These are phyloP conservation scores for Prunus dulcis DNA, from an alignment of 306 rosid species.

Conservation along the genomic window DNA sequence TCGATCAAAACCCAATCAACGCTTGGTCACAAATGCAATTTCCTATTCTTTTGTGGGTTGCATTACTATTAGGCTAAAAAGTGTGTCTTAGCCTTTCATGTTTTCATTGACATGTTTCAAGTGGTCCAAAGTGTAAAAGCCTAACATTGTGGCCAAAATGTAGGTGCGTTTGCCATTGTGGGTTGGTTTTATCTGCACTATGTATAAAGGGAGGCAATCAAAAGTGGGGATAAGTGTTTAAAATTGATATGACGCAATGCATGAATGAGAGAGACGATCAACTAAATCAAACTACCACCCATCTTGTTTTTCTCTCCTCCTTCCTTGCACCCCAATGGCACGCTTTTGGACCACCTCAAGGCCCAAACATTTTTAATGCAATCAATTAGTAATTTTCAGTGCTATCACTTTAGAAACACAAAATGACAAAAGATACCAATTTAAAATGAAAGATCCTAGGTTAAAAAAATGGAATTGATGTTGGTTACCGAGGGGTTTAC, in stretches of 20 bases:
- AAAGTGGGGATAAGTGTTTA: neutral
- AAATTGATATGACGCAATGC: neutral
- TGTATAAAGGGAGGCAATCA: neutral
- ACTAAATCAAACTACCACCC: neutral
- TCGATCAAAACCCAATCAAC: too few relatives aligned
- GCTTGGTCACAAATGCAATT: too few relatives aligned
- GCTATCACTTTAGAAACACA: neutral
- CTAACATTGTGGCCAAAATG: constrained; percentile 23
- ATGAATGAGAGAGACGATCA: neutral
- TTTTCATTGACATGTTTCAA: constrained; percentile 7
- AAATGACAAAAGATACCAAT: neutral
- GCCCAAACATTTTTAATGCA: neutral
- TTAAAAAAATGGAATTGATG: too few relatives aligned
- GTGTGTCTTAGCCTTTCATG: neutral
- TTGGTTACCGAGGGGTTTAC: too few relatives aligned
- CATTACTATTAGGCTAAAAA: neutral
- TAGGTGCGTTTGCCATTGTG: constrained; percentile 5
- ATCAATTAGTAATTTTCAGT: neutral
- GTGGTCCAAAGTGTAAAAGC: constrained; percentile 27
- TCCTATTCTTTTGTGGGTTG: neutral
- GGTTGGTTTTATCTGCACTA: constrained; percentile 6
- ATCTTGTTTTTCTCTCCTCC: neutral
- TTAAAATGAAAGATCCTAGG: neutral
- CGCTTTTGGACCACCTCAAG: neutral
- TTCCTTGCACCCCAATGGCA: neutral